Evolutionary conservation across 2,329 filamentous ascomycete genomes (phyloP).

Genomic region (Sarocladium oryzae): DNA sequence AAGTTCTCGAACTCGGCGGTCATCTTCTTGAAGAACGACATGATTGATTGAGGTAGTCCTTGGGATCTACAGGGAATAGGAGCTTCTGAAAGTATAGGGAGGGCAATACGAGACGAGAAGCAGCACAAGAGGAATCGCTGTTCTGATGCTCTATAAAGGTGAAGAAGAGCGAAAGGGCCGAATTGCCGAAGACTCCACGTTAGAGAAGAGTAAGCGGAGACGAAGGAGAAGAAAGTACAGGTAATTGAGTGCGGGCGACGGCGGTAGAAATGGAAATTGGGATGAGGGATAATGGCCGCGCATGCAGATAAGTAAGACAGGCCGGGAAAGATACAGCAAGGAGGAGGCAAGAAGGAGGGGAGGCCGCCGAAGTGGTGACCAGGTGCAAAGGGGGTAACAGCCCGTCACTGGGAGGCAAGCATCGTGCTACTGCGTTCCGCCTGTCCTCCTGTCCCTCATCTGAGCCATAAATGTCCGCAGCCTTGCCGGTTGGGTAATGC

Average conservation of each 20-base stretch:
- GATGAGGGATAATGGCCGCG: neutral
- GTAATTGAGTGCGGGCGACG: neutral
- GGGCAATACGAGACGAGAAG: too few relatives aligned
- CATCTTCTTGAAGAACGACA: constrained; percentile 40
- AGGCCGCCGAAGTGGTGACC: neutral
- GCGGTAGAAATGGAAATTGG: neutral
- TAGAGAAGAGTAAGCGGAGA: neutral
- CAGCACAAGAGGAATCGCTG: too few relatives aligned
- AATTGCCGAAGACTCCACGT: neutral
- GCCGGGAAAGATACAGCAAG: neutral
- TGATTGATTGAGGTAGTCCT: constrained; percentile 19
- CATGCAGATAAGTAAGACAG: neutral
- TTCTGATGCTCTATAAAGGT: neutral
- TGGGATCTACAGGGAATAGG: neutral
- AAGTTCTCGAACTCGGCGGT: constrained; percentile 40
- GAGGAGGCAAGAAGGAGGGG: neutral
- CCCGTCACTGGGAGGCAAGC: too few relatives aligned
- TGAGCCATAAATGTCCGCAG: too few relatives aligned
- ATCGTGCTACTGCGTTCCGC: too few relatives aligned
- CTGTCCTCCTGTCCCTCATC: too few relatives aligned
- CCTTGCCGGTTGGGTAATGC: neutral
- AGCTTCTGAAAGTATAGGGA: neutral
- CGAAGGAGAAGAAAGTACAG: neutral
- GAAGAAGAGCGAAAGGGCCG: too few relatives aligned
- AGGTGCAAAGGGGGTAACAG: neutral